Evolutionary conservation across 768 basidiomycete species (phyloP).

Genomic region (Hygrocybe punicea): DNA sequence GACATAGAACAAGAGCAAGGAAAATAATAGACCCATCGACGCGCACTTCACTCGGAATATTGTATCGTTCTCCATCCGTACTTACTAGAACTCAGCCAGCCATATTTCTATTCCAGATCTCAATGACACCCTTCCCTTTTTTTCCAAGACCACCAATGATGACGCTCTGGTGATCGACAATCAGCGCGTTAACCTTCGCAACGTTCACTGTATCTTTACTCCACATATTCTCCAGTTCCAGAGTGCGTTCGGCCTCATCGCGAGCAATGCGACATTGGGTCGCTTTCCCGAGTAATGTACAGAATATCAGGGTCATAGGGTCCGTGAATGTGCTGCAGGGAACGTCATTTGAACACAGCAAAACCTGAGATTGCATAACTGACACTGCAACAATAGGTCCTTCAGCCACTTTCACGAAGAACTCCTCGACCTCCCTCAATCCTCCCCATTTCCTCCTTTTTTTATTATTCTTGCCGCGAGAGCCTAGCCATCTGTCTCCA

Average conservation of each 20-base stretch:
- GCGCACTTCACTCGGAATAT: background rate
- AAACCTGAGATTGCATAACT: background rate
- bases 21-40: background rate
- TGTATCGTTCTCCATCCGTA: background rate
- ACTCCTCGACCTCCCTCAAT: conserved; percentile 45
- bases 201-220: conserved; percentile 40
- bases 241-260: conserved; percentile 34
- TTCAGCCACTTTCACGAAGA: conserved; percentile 53
- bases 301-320: conserved; percentile 46
- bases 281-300: conserved; percentile 61
- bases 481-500: conserved; percentile 46
- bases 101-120: conserved; percentile 48
- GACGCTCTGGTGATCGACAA: conserved; percentile 46
- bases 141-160: conserved; percentile 60
- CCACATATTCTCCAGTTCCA: conserved; percentile 48
- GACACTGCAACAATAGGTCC: conserved; percentile 75
- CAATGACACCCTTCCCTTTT: conserved; percentile 59
- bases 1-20: conserved; percentile 28
- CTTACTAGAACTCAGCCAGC: background rate
- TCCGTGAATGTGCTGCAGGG: conserved; percentile 48
- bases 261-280: conserved; percentile 47
- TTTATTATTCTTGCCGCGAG: conserved; percentile 43
- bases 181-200: conserved; percentile 65
- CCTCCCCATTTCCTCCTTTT: conserved; percentile 72
- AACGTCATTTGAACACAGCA: background rate